Conservation (phyloP, 179 eudicot genomes). For the Monotropa hypopitys region DNA sequence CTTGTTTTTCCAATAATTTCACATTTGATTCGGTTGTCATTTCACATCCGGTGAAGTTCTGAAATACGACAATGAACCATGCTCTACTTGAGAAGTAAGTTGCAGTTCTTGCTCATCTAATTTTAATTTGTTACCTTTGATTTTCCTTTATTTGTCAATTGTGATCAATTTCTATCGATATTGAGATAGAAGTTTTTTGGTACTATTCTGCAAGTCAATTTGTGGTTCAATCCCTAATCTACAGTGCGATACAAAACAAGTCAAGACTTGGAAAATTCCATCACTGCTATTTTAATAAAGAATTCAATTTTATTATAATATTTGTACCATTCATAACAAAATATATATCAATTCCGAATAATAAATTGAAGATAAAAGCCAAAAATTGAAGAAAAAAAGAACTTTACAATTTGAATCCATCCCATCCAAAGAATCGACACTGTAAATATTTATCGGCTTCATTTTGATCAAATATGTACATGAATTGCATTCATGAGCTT, state of each 20-base stretch:
- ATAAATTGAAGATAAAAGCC: background rate
- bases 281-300: background rate
- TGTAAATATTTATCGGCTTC: background rate
- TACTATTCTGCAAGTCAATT: too few relatives aligned
- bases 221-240: background rate
- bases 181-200: too few relatives aligned
- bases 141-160: too few relatives aligned
- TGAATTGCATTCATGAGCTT: background rate
- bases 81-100: too few relatives aligned
- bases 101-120: too few relatives aligned
- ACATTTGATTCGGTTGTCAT: too few relatives aligned
- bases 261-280: background rate
- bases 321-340: background rate
- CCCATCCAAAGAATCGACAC: background rate
- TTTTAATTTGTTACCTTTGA: too few relatives aligned
- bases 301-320: background rate
- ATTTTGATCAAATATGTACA: background rate
- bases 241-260: background rate
- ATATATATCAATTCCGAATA: background rate
- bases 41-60: too few relatives aligned
- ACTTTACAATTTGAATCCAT: background rate
- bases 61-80: too few relatives aligned
- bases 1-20: too few relatives aligned
- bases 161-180: too few relatives aligned
- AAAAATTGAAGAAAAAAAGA: background rate